phyloP scores from a whole-genome alignment of 441 rosid species.

The Rhodomyrtus psidioides region DNA sequence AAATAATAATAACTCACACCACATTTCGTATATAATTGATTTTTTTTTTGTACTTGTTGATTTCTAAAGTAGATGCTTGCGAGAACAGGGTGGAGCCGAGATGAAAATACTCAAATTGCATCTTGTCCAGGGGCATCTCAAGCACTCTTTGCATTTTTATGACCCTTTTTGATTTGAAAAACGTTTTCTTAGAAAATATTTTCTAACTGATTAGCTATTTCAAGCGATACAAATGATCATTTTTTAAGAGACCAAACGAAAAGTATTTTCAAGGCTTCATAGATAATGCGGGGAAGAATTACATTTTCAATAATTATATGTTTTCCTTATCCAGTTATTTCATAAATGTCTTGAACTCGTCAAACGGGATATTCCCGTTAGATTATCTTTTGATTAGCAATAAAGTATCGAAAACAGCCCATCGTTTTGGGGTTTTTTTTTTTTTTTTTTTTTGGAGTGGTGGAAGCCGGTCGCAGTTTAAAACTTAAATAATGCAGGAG shows the following conservation, averaged over 20 bases:
- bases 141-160: too few relatives aligned
- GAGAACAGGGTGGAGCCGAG: rapidly evolving
- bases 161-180: too few relatives aligned
- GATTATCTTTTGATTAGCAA: background rate
- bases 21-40: background rate
- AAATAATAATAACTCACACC: background rate
- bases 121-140: background rate
- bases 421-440: too few relatives aligned
- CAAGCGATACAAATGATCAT: background rate
- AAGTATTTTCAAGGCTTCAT: rapidly evolving
- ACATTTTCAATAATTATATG: background rate
- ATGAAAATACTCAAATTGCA: background rate
- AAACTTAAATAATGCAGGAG: background rate
- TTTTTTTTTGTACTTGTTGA: background rate
- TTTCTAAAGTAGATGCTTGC: background rate
- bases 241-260: background rate
- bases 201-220: too few relatives aligned
- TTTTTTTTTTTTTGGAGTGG: too few relatives aligned
- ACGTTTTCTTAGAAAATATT: too few relatives aligned
- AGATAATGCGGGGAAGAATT: background rate
- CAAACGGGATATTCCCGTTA: too few relatives aligned
- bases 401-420: background rate
- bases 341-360: background rate
- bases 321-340: background rate
- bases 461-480: background rate